Conservation (phyloP, 2,329 filamentous ascomycete genomes). For the Trichoderma sp. region DNA sequence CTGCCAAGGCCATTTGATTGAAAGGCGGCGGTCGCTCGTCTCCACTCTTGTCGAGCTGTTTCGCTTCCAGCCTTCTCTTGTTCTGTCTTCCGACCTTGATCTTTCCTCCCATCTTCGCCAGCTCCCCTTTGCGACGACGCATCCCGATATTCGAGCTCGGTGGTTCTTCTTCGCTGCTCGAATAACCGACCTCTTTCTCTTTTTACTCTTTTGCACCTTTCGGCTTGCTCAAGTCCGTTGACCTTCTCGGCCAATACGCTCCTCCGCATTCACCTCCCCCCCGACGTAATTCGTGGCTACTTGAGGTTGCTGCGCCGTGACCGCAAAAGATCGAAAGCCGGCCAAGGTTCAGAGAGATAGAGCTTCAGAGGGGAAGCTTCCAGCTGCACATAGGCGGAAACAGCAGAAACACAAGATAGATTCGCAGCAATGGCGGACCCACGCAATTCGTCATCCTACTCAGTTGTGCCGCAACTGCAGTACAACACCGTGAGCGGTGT, state of each 20-base stretch:
- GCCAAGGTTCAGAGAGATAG: neutral
- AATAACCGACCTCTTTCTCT: neutral
- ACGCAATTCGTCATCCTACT: conserved; percentile 59
- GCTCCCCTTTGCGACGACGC: neutral
- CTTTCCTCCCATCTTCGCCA: neutral
- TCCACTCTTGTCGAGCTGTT: conserved; percentile 13
- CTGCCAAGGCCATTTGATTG: neutral
- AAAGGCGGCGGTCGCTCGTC: neutral
- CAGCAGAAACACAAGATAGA: neutral
- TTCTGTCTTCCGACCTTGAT: conserved; percentile 3
- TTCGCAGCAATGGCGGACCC: conserved; percentile 51
- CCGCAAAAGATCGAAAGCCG: neutral
- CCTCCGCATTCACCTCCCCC: neutral
- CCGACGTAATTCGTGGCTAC: conserved; percentile 1
- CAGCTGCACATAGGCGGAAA: neutral
- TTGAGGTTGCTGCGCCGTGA: neutral
- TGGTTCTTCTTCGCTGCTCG: neutral
- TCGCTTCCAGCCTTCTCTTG: conserved; percentile 14
- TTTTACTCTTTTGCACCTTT: neutral
- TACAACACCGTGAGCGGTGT: conserved; percentile 99
- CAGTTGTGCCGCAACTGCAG: conserved; percentile 63
- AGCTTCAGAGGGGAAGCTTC: neutral
- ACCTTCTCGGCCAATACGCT: neutral
- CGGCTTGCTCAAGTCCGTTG: neutral
- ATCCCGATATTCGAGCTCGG: neutral